Base-by-base conservation (phyloP, 2,329 filamentous ascomycete genomes). In the Dryadomyces sulphureus region DNA sequence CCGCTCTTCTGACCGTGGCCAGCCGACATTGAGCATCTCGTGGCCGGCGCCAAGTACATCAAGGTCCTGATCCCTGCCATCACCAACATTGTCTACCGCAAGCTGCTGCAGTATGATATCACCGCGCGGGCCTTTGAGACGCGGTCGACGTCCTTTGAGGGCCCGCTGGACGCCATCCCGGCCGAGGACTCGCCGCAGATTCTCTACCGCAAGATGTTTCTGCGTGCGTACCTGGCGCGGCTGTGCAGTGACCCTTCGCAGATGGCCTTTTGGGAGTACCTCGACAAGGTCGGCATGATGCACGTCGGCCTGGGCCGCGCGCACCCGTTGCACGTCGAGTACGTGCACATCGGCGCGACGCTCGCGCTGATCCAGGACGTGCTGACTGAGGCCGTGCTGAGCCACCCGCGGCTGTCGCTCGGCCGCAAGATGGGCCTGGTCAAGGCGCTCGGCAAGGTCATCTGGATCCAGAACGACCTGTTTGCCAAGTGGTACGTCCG, bases 401-500 rank as follows among this genome's bases (percentile, higher is more conserved):
- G 73, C 4, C 73, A 87, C 55, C 82, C 82, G 1, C 72, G 73
- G 3, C 67, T 92, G 34, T 69, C 72, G 34, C 69, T 84, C 54
- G 67, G 70, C 48, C 73, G 74, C 61, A 89, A 89, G 64, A 79
- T 82, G 17, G 79, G 75, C 20, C 70, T 90, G 5, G 72, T 89
- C 41, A 84, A 81, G 58, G 84, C 85, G 1, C 67, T 90, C 20
- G 77, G 77, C 51, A 90, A 92, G 60, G 79, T 90, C 22, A 80
- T 90, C 52, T 90, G 84, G 84, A 88, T 90, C 53, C 85, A 90
- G 62, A 90, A 90, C 58, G 84, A 90, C 60, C 69, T 90, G 25
- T 84, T 90, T 60, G 81, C 84, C n/a, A 84, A 82, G 60, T 89
- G 83, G 80, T 84, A 87, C 55, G 75, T 84, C 32, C 69, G 73